These are phyloP conservation scores for Clonostachys rosea DNA, from an alignment of 2,329 filamentous ascomycete genomes.

Conservation along the genomic window DNA sequence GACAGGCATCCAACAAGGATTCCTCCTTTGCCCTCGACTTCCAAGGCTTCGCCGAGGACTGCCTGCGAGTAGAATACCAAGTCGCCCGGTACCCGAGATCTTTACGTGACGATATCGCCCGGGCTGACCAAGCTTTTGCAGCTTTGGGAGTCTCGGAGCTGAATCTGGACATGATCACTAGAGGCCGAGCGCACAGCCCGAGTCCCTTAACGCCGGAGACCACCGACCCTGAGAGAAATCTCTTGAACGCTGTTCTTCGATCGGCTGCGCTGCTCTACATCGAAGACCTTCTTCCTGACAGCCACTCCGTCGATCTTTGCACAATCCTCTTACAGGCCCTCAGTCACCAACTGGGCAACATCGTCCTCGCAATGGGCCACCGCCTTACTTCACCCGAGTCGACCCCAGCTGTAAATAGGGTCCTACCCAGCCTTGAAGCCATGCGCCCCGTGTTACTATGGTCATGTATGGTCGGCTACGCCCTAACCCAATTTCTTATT, in stretches of 20 bases:
- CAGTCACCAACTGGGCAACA: slow-evolving; percentile 10
- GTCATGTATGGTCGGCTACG: slow-evolving; percentile 18
- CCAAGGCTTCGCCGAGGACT: slow-evolving; percentile 21
- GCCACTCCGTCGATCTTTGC: slow-evolving; percentile 21
- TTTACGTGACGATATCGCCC: slow-evolving; percentile 11
- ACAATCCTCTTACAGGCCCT: slow-evolving; percentile 19
- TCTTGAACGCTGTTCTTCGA: slow-evolving; percentile 19
- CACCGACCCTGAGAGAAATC: slow-evolving; percentile 1
- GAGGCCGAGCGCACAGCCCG: too few species aligned
- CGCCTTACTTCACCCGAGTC: neutral
- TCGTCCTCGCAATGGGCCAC: slow-evolving; percentile 3
- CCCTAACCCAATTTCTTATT: slow-evolving; percentile 12
- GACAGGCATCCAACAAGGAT: slow-evolving; percentile 1
- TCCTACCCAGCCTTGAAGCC: slow-evolving; percentile 1
- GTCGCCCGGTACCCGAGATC: slow-evolving; percentile 16
- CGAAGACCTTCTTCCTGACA: slow-evolving; percentile 23
- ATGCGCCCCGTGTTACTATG: slow-evolving; percentile 16
- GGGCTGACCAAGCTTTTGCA: neutral
- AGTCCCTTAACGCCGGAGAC: neutral
- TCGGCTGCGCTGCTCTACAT: slow-evolving; percentile 20
- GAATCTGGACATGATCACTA: neutral
- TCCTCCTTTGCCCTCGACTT: slow-evolving; percentile 15
- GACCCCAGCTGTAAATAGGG: neutral
- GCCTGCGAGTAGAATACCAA: slow-evolving; percentile 17
- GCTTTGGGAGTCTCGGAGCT: neutral